These are phyloP conservation scores for Daldinia sp. DNA, from an alignment of 2,329 filamentous ascomycete species.

Conservation along the genomic window DNA sequence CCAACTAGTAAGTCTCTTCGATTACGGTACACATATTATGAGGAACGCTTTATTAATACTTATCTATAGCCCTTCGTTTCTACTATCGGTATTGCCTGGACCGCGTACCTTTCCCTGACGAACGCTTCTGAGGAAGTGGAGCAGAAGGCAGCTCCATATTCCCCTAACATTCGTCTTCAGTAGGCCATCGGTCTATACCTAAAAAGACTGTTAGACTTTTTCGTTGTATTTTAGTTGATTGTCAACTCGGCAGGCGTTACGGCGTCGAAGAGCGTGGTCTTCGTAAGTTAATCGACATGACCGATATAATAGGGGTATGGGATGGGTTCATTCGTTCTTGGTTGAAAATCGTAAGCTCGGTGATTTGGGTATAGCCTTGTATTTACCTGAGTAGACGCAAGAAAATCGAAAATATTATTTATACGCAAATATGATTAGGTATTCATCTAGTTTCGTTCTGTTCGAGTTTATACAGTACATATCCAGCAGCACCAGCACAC, in stretches of 20 bases:
- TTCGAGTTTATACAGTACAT: too few species aligned
- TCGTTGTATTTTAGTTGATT: too few species aligned
- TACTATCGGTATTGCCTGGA: conserved; percentile 96
- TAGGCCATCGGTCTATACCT: conserved; percentile 15
- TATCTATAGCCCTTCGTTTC: conserved; percentile 85
- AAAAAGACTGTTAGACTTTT: conserved; percentile 1
- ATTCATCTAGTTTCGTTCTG: neutral
- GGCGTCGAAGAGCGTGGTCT: conserved; percentile 18
- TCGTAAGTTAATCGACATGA: conserved; percentile 1
- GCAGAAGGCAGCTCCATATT: conserved; percentile 43
- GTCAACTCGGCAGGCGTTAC: conserved; percentile 25
- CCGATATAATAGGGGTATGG: conserved; percentile 4
- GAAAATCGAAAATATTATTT: conserved; percentile 13
- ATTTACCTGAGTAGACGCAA: conserved; percentile 15
- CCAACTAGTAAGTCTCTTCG: conserved; percentile 78
- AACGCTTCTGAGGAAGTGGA: conserved; percentile 81
- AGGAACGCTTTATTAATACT: conserved; percentile 5
- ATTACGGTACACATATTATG: neutral
- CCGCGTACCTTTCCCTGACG: conserved; percentile 90
- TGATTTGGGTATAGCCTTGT: conserved; percentile 17
- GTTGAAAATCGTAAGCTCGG: conserved; percentile 2
- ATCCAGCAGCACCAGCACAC: too few species aligned
- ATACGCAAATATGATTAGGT: neutral
- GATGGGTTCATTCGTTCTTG: conserved; percentile 16
- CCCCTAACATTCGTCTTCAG: conserved; percentile 50